A percentile compares a stretch with the other conserved stretches of the same genome.
Conservation (phyloP, 192 early-diverging fungal species). For the Coemansia sp. region DNA sequence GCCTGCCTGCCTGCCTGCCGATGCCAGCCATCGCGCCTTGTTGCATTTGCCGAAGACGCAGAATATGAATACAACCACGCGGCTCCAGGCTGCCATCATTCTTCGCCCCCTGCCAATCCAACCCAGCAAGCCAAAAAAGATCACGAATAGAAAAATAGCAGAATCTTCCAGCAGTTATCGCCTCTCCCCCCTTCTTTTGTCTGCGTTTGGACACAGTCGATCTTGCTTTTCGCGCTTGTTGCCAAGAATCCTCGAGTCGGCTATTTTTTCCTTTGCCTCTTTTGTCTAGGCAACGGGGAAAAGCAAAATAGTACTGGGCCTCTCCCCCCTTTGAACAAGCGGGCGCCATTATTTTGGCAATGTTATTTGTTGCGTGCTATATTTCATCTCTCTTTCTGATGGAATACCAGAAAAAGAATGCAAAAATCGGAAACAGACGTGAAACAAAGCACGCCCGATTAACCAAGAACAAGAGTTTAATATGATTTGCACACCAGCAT, state of each 20-base stretch:
- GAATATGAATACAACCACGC: not conserved
- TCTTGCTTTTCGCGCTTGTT: not conserved
- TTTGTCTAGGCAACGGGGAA: not conserved
- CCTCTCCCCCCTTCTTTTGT: not conserved
- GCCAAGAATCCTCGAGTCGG: conserved; percentile 1
- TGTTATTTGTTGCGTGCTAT: too few species aligned
- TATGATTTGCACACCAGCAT: not conserved
- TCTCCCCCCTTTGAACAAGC: too few species aligned
- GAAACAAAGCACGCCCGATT: not conserved
- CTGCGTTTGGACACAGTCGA: not conserved
- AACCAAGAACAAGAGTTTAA: not conserved
- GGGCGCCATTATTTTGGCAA: too few species aligned
- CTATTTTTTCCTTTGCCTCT: not conserved
- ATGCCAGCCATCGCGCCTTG: not conserved
- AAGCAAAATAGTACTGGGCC: too few species aligned
- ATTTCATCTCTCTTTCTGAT: not conserved
- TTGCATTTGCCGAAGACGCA: not conserved
- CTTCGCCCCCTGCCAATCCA: not conserved
- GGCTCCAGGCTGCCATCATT: not conserved
- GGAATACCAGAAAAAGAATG: not conserved
- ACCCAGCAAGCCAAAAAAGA: not conserved
- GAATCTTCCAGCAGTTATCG: not conserved
- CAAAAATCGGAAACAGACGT: not conserved
- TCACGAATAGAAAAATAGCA: not conserved
- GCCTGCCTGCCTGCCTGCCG: not conserved